Percentiles rank a stretch among this genome's conserved stretches.
These are phyloP conservation scores for Aspergillus asperescens DNA, from an alignment of 495 filamentous ascomycete species.

Conservation along the genomic window DNA sequence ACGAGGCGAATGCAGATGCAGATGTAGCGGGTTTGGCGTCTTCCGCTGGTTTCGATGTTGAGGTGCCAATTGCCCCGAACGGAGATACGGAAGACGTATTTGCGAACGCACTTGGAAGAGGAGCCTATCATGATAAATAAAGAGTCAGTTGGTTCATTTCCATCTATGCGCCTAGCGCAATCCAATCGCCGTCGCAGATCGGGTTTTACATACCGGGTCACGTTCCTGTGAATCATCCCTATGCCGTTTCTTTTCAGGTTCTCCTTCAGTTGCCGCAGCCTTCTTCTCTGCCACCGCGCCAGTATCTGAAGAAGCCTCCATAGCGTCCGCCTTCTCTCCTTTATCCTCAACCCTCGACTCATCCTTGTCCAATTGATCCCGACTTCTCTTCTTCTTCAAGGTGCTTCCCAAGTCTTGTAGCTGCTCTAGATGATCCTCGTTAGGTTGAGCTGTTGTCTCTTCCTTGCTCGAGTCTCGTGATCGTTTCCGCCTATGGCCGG, in stretches of 20 bases:
- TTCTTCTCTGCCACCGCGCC: constrained; percentile 12
- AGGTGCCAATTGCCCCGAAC: constrained; percentile 39
- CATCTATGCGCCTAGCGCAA: constrained; percentile 2
- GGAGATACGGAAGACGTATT: constrained; percentile 49
- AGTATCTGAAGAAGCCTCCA: constrained; percentile 16
- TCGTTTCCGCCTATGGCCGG: constrained; percentile 37
- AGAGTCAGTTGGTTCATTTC: neutral
- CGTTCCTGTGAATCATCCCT: constrained; percentile 42
- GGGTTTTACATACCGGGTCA: constrained; percentile 16
- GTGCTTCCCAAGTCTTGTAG: constrained; percentile 8
- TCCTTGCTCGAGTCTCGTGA: constrained; percentile 38
- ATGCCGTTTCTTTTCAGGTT: constrained; percentile 45
- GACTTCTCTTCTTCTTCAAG: constrained; percentile 48
- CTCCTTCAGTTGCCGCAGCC: constrained; percentile 18
- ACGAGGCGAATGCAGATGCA: constrained; percentile 49
- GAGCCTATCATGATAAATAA: constrained; percentile 24
- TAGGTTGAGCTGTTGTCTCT: constrained; percentile 5
- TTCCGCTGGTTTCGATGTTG: constrained; percentile 19
- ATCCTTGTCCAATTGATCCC: constrained; percentile 48
- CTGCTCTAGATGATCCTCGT: constrained; percentile 3
- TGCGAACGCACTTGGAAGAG: constrained; percentile 46
- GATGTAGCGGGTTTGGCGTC: constrained; percentile 33
- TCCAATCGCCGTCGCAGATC: neutral
- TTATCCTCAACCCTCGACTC: constrained; percentile 18
- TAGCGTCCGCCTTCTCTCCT: constrained; percentile 21